Base-by-base conservation (phyloP, 495 filamentous ascomycete genomes). In the Xylaria scruposa region DNA sequence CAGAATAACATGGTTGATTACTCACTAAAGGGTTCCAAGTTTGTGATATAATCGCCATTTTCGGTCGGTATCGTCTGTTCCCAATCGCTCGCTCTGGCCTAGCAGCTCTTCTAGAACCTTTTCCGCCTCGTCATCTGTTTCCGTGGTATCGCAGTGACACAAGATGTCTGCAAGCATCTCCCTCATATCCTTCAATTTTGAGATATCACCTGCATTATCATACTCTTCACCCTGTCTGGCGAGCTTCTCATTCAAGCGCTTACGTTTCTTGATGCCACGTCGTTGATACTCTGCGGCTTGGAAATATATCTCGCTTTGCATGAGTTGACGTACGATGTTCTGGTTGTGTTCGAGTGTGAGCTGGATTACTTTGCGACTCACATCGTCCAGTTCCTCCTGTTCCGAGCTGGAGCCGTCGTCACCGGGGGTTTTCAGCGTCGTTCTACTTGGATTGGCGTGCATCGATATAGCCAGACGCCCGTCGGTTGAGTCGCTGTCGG, bases 1-100 rank as follows among this genome's bases (percentile, higher is more conserved):
- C 17, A 56, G 31, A n/a, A n/a, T 19, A n/a, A 7, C 17, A n/a
- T 5, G 19, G 10, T n/a, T 7, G 21, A 59, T 24, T 68, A 58
- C 66, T 56, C n/a, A 68, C 66, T 75, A 72, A 19, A 78, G 61
- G 6, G 60, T 44, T 5, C 77, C 75, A 19, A 78, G 64, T 62
- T 77, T 77, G 46, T 78, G 75, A 46, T 75, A 73, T 46, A 78
- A 54, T 59, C 77, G 73, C 40, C 71, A 70, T 66, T 70, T 21
- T 5, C 77, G 70, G n/a, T 73, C 47, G 10, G 62, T n/a, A 36
- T 78, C 71, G 26, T 56, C 66, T 51, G 33, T 71, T 53, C 5
- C 58, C 61, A 19, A 46, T 59, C 21, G 68, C 63, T 67, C 33
- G 4, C 24, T 59, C 31, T 74, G 72, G 24, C 53, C 47, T 19